Evolutionary conservation across 2,329 filamentous ascomycete genomes (phyloP).

Genomic region (Monosporascus sp.): DNA sequence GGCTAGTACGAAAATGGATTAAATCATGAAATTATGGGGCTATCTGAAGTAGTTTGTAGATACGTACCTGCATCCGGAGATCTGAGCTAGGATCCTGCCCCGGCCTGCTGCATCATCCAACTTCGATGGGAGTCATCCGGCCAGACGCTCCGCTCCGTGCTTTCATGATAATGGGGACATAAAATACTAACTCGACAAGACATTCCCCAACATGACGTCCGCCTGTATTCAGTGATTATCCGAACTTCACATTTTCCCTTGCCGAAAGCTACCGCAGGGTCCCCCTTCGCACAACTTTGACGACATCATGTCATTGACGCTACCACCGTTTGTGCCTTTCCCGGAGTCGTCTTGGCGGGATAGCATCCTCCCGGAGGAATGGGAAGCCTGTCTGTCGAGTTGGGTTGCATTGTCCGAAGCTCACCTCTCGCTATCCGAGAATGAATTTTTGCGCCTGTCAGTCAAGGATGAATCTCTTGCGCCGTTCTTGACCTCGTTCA

Average conservation of each 20-base stretch:
- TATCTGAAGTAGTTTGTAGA: not conserved
- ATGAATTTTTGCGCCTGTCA: constrained; percentile 48
- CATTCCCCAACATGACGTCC: too few species aligned
- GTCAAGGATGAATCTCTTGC: constrained; percentile 53
- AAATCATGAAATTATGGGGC: not conserved
- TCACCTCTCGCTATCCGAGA: constrained; percentile 54
- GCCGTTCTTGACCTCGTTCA: constrained; percentile 63
- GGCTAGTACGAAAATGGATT: not conserved
- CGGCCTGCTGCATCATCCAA: not conserved
- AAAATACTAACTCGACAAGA: too few species aligned
- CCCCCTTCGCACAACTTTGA: not conserved
- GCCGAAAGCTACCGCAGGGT: too few species aligned
- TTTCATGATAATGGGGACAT: not conserved
- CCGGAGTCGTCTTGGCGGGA: constrained; percentile 64
- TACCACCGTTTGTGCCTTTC: constrained; percentile 74
- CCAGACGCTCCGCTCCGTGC: not conserved
- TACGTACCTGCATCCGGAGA: not conserved
- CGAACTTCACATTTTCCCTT: too few species aligned
- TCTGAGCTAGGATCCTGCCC: too few species aligned
- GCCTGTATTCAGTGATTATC: too few species aligned
- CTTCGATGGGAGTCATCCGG: not conserved
- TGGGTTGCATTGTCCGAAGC: constrained; percentile 67
- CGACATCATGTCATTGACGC: constrained; percentile 33
- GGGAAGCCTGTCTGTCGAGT: constrained; percentile 70
- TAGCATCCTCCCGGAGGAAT: constrained; percentile 64